Base-by-base conservation (phyloP, 176 grass and related monocot species). In the Elymus sibiricus region DNA sequence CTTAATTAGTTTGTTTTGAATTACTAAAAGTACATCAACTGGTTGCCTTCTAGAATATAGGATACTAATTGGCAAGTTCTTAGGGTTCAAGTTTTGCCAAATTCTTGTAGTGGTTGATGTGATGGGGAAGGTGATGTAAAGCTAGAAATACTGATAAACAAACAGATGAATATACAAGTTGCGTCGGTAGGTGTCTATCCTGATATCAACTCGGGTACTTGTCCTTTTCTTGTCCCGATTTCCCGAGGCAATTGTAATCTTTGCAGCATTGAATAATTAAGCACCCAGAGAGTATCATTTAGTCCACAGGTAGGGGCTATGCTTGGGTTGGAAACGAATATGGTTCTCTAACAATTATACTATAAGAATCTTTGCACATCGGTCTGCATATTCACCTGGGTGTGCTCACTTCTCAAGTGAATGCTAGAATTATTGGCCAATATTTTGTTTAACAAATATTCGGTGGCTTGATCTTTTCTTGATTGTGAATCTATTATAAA, bases 61-160 rank as follows among this genome's bases (percentile, higher is more conserved):
- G 19, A 38, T 58, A 69, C 55, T 58, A 58, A 58, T 82, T 72
- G 70, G 74, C 70, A 72, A 32, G 63, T 85, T 88, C 70, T 78
- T 85, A 88, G 65, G 78, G 82, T 78, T 88, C 86, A 88, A 82
- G 64, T 88, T 82, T 88, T 78, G 82, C 70, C 70, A 42, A 85
- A 85, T 84, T 82, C 82, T 88, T 71, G 56, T 65, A 73, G 43
- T 82, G 46, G 46, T 19, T 81, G 81, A 88, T 78, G 77, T 77
- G 88, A 90, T 11, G 70, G 25, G 76, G 78, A 90, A 82, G 88
- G 88, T 90, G 86, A 85, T 91, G 86, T 88, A 88, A 91, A 91
- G 86, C 64, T 88, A 58, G 31, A 26, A 44, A 72, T 77, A 58
- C 27, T 78, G 13, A 72, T 91, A 71, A 85, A 78, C 55, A 58